phyloP scores from a whole-genome alignment of 2,329 filamentous ascomycete genomes.

The Cephalotrichum gorgonifer region DNA sequence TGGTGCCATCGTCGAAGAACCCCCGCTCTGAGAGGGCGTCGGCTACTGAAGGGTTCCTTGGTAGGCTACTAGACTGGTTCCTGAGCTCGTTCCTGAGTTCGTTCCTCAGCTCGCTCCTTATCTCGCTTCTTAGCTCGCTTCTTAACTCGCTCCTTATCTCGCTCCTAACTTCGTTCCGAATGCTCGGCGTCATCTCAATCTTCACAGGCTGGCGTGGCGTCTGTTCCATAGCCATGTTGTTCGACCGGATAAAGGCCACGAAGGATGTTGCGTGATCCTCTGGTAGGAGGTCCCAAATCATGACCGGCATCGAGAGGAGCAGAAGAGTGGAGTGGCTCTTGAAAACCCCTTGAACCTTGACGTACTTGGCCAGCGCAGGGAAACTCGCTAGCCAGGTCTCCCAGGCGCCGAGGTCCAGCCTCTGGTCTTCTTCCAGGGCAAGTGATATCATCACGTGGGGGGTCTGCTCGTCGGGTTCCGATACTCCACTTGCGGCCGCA shows the following conservation, averaged over 20 bases:
- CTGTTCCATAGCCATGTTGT: slow-evolving; percentile 34
- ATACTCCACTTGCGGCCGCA: slow-evolving; percentile 8
- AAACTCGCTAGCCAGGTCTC: slow-evolving; percentile 46
- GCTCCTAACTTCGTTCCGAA: background rate
- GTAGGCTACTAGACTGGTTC: background rate
- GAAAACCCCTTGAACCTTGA: slow-evolving; percentile 51
- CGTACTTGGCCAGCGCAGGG: slow-evolving; percentile 47
- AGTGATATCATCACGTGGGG: slow-evolving; percentile 53
- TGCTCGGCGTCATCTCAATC: background rate
- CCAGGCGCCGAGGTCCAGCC: slow-evolving; percentile 47
- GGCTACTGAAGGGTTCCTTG: no score
- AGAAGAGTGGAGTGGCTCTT: slow-evolving; percentile 51
- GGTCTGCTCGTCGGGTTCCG: slow-evolving; percentile 41
- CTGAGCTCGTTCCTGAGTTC: no score
- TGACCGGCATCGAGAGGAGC: slow-evolving; percentile 46
- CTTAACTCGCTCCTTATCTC: no score
- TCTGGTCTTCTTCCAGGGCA: slow-evolving; percentile 46
- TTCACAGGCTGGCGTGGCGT: slow-evolving; percentile 2
- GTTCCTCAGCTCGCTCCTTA: background rate
- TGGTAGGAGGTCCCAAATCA: slow-evolving; percentile 49
- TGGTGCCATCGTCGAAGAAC: slow-evolving; percentile 5
- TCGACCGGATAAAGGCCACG: slow-evolving; percentile 47
- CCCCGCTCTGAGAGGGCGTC: background rate
- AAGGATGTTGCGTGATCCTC: slow-evolving; percentile 48
- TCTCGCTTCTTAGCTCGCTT: background rate